Evolutionary conservation across 768 basidiomycete genomes (phyloP), one percentile per base, ranked within the genome.

Genomic region (Lactarius psammicola): DNA sequence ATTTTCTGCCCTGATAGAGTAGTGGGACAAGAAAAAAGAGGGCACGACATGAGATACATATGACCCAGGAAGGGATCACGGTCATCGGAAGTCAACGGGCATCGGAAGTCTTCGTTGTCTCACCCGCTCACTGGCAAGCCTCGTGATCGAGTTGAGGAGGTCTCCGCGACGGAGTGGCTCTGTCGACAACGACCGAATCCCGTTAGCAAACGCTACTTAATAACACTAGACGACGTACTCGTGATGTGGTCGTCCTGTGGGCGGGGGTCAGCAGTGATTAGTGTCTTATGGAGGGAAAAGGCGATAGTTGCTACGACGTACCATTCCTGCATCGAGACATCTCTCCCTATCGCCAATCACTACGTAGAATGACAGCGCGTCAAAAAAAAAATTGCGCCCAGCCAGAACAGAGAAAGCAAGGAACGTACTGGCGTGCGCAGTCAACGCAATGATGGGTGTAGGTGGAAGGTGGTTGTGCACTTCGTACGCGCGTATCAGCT

Each of bases 391-490:
- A n/a, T n/a, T 13, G 71, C 62, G 55, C 10, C 23, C 20, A 34
- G 20, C 13, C 28, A 42, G 53, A 26, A 4, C 49, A 9, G 57
- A n/a, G 53, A 51, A n/a, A 49, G 13, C 8, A 59, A 38, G 34
- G 8, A 34, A 88, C 92, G 72, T 70, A 93, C 92, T 98, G 58
- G 96, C 96, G 77, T 99, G 96, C 3, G 96, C 96, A 1, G 97
- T 98, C 46, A 99, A 80, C 1, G 97, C 97, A 71, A 98, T 94
- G 71, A 99, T 98, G 0, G 97, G 96, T 7, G 87, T 93, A 2
- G 87, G 83, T 18, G 85, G 74, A 34, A 94, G 79, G 9, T 85
- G 82, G 68, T 86, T 86, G 68, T 87, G 82, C 74, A 82, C 78
- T 78, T 98, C 96, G 73, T 87, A 93, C 42, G 85, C 83, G 59